Percentiles rank a stretch among this genome's conserved stretches.
Conservation (phyloP, 2,329 filamentous ascomycete species). For the Myriosclerotinia scirpicola region DNA sequence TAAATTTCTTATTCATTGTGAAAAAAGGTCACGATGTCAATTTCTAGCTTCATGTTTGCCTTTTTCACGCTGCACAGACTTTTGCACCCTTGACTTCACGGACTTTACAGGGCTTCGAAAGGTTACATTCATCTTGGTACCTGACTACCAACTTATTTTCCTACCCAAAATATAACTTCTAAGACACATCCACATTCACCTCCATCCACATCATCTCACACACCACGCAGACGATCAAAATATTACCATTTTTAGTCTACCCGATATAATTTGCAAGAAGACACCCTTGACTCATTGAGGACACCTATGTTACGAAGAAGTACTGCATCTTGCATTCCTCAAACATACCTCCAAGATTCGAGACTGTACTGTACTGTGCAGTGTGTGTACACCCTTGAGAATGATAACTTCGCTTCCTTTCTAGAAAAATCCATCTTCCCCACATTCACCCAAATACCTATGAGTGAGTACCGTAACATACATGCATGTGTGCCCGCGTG, state of each 20-base stretch:
- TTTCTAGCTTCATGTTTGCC: constrained; percentile 10
- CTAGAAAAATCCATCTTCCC: not conserved
- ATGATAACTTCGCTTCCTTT: constrained; percentile 1
- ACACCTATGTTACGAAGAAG: too few species aligned
- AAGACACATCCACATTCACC: not conserved
- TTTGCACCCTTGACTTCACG: not conserved
- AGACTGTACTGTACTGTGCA: constrained; percentile 1
- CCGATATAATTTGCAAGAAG: not conserved
- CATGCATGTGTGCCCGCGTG: constrained; percentile 9
- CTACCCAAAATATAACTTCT: constrained; percentile 13
- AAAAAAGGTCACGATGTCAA: constrained; percentile 17
- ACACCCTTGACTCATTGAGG: too few species aligned
- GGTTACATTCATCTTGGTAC: constrained; percentile 12
- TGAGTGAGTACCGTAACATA: not conserved
- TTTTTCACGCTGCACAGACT: not conserved
- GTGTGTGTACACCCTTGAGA: not conserved
- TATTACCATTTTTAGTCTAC: not conserved
- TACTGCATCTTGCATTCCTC: not conserved
- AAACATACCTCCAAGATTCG: constrained; percentile 4
- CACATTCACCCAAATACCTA: not conserved
- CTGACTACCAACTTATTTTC: constrained; percentile 16
- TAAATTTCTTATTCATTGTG: constrained; percentile 2
- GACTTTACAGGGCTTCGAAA: constrained; percentile 3
- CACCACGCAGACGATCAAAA: not conserved
- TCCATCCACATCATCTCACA: not conserved